phyloP scores from a whole-genome alignment of 306 rosid species.

The Psophocarpus tetragonolobus region DNA sequence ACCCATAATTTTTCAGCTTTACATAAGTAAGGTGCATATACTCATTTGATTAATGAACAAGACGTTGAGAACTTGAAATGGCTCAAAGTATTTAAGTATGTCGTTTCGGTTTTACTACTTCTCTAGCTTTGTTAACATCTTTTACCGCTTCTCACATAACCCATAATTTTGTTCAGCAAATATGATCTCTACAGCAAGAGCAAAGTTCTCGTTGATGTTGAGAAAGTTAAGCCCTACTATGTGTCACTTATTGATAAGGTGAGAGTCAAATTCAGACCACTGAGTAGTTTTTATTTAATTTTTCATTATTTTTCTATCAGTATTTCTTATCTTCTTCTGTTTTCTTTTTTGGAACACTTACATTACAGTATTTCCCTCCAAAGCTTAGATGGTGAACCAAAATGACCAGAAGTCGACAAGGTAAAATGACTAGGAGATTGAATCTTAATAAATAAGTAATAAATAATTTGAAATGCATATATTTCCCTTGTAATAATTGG shows the following conservation, averaged over 20 bases:
- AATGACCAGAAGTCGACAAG: too few species aligned
- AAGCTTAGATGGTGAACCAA: slow-evolving; percentile 45
- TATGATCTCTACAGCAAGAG: slow-evolving; percentile 91
- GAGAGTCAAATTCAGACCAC: slow-evolving; percentile 3
- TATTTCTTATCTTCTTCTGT: slow-evolving; percentile 11
- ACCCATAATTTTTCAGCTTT: slow-evolving; percentile 54
- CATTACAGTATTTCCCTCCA: slow-evolving; percentile 47
- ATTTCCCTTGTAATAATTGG: too few species aligned
- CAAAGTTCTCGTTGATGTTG: slow-evolving; percentile 60
- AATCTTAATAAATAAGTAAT: too few species aligned
- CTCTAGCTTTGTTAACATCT: neutral
- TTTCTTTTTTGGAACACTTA: neutral
- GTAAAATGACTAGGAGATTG: too few species aligned
- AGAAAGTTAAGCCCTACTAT: slow-evolving; percentile 78
- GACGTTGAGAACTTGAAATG: slow-evolving; percentile 75
- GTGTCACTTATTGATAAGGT: slow-evolving; percentile 79
- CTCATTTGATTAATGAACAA: slow-evolving; percentile 73
- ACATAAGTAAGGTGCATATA: slow-evolving; percentile 65
- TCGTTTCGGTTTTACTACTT: neutral
- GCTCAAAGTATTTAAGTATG: slow-evolving; percentile 50
- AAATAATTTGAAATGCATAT: too few species aligned
- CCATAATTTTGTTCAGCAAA: slow-evolving; percentile 47
- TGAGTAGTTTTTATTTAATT: neutral
- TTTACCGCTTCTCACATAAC: neutral
- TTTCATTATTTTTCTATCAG: neutral